Percentiles rank a stretch among this genome's conserved stretches.
Conservation (phyloP, 331 rosid genomes). For the Stylosanthes scabra region DNA sequence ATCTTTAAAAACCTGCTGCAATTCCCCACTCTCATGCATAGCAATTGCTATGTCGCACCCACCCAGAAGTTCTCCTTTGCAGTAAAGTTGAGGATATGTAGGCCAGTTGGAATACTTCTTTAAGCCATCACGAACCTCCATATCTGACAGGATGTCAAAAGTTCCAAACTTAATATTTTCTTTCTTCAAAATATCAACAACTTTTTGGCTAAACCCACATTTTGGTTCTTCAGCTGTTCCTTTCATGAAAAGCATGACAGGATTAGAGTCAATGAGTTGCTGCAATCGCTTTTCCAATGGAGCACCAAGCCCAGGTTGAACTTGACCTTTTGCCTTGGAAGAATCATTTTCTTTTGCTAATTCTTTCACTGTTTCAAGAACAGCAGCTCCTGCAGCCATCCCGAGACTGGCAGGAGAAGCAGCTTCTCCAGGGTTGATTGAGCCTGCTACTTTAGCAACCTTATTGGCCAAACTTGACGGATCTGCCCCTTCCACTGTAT, state of each 20-base stretch:
- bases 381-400: conserved; percentile 78
- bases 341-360: conserved; percentile 69
- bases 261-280: conserved; percentile 65
- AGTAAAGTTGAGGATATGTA: conserved; percentile 90
- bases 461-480: conserved; percentile 97
- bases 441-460: conserved; percentile 85
- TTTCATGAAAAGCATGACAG: conserved; percentile 86
- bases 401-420: conserved; percentile 98
- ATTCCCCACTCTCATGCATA: conserved; percentile 93
- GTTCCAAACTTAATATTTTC: conserved; percentile 84
- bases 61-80: conserved; percentile 95
- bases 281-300: conserved; percentile 58
- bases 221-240: conserved; percentile 87
- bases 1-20: conserved; percentile 79
- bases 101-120: conserved; percentile 95
- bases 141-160: conserved; percentile 80
- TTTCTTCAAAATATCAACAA: conserved; percentile 71
- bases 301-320: conserved; percentile 53
- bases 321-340: conserved; percentile 48
- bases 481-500: conserved; percentile 98
- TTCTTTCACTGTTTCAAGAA: conserved; percentile 79
- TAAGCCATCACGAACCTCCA: conserved; percentile 79
- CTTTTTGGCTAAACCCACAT: conserved; percentile 91
- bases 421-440: conserved; percentile 69
- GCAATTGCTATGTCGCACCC: conserved; percentile 90